Evolutionary conservation across 352 stramenopile genomes (phyloP).

Genomic region (Elongisporangium undulatum): DNA sequence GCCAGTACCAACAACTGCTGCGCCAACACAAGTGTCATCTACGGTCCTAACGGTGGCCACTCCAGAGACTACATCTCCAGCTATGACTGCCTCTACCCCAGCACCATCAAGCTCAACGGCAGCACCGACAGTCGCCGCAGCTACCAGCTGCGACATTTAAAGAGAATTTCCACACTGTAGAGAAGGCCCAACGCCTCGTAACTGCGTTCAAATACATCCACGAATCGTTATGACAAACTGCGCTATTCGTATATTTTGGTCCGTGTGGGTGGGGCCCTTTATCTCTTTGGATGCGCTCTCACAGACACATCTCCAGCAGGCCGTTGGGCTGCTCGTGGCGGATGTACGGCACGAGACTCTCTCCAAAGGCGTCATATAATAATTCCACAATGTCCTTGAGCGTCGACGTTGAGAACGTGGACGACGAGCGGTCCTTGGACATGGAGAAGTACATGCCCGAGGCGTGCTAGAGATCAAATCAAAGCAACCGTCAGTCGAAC

Average conservation of each 20-base stretch:
- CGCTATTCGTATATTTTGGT: background rate
- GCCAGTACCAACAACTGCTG: constrained; percentile 3
- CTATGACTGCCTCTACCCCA: background rate
- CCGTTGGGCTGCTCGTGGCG: constrained; percentile 32
- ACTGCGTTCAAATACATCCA: background rate
- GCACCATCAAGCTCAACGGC: background rate
- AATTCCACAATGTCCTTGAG: constrained; percentile 51
- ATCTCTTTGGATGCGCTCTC: background rate
- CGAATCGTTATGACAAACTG: background rate
- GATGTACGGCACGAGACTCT: constrained; percentile 75
- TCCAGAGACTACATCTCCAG: constrained; percentile 1
- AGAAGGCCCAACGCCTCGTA: background rate
- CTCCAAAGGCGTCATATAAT: constrained; percentile 77
- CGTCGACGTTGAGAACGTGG: constrained; percentile 22
- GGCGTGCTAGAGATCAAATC: constrained; percentile 41
- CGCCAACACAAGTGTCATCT: constrained; percentile 6
- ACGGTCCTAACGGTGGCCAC: background rate
- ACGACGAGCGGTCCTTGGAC: constrained; percentile 31
- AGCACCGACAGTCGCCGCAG: background rate
- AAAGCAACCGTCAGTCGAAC: constrained; percentile 1
- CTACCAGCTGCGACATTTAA: background rate
- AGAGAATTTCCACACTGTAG: background rate
- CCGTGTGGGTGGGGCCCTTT: background rate
- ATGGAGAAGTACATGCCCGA: constrained; percentile 78
- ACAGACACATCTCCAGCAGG: constrained; percentile 49